Base-by-base conservation (phyloP, 768 basidiomycete species). In the Psilocybe subaeruginosa region DNA sequence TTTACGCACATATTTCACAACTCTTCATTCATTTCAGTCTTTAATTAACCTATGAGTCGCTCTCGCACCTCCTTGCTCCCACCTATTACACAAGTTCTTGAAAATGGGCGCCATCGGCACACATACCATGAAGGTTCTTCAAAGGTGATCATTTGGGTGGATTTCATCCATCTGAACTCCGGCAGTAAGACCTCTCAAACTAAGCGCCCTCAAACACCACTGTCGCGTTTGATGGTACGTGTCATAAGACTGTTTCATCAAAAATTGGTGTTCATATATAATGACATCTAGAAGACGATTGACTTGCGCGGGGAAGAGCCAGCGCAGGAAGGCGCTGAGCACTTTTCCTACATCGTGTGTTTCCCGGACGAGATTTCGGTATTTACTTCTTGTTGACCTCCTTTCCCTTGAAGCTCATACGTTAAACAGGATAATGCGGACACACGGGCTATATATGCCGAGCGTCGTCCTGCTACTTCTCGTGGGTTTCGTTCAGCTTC, bases 281-380 rank as follows among this genome's bases (percentile, higher is more conserved):
- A 41, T 43, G 14, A 17, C 5, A 6, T 52, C 29, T 39, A 60
- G 59, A 48, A 60, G 35, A 60, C 59, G 4, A 60, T 60, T 50
- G 59, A 60, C 31, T 27, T 60, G 35, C 54, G 54, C 8, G 59
- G 48, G 19, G 53, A 31, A 17, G 53, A 48, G 1, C 59, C 59
- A 29, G 59, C 59, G 23, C 19, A 39, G n/a, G 31, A 54, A 1
- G 53, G 47, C 37, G 54, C 33, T 14, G 59, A 60, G 35, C 59
- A 60, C 23, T 60, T 60, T 27, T 60, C 54, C 23, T 60, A 54
- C 27, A 50, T 60, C 29, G 59, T 60, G 16, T 54, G 47, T 55
- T 60, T 60, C 17, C 54, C 53, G 5, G 59, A 60, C 8, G 59
- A 54, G 3, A 51, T 49, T n/a, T 50, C 14, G n/a, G 14, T 35